Base-by-base conservation (phyloP, 257 asterid genomes). In the Gardenia jasminoides region DNA sequence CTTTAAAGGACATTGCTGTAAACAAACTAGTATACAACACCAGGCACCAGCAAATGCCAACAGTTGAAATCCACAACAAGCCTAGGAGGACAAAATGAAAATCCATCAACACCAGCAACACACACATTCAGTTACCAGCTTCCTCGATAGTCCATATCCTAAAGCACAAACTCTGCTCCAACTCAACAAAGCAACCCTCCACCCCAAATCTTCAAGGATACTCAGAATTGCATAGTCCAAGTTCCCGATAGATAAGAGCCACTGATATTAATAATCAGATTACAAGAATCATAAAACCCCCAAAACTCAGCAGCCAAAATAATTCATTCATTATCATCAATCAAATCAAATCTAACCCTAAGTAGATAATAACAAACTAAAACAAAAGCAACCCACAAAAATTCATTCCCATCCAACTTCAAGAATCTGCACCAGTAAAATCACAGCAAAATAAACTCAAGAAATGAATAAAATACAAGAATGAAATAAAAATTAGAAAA, bases 11-110 rank as follows among this genome's bases (percentile, higher is more conserved):
- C 67, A 61, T 24, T 61, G 67, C 67, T 31, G 16, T 31, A 61
- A 10, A n/a, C 30, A 22, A 59, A 59, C 2, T 3, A 26, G 7
- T 59, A 12, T 36, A 47, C 52, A 22, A 56, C 16, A 64, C 3
- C 69, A 28, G 17, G 0, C 41, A 16, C 44, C 16, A 59, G 2
- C 70, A 41, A 75, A 75, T 75, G 71, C 79, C 79, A 61, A 59
- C 64, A 58, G 19, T 4, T 1, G 1, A 58, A 58, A 58, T 58
- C 65, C 10, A 56, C 1, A 7, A 54, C 24, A 58, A 58, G 65
- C 4, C 0, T 22, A 58, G 65, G 30, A 7, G 28, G 3, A 22
- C 3, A 58, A 58, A 58, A 58, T 58, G 65, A 24, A 36, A 74
- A 24, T 65, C 56, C 70, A 31, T 39, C 78, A 59, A 41, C 13